Evolutionary conservation across 331 rosid species (phyloP).

Genomic region (Malus hybrid): DNA sequence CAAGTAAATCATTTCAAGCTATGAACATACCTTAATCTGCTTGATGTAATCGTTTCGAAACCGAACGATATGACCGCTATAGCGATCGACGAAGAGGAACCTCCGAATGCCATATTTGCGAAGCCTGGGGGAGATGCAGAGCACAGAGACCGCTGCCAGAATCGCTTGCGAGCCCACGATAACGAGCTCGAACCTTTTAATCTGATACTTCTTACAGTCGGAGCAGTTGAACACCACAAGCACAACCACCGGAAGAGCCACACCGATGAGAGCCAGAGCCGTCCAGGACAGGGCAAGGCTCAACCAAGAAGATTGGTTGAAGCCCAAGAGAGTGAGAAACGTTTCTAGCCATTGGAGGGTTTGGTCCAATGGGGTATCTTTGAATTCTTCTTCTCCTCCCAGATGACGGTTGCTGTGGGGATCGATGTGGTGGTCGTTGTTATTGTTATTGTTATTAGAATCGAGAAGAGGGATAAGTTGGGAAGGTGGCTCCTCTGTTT

Average conservation of each 20-base stretch:
- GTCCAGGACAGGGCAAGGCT: constrained; percentile 38
- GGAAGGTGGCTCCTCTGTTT: constrained; percentile 25
- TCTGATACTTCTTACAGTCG: constrained; percentile 36
- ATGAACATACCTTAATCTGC: constrained; percentile 44
- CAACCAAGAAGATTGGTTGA: constrained; percentile 28
- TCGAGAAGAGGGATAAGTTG: constrained; percentile 25
- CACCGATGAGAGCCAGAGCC: constrained; percentile 34
- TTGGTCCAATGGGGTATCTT: constrained; percentile 31
- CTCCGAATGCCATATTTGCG: constrained; percentile 59
- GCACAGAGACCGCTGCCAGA: constrained; percentile 69
- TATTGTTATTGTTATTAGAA: not conserved
- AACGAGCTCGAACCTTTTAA: constrained; percentile 46
- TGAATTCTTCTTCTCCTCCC: not conserved
- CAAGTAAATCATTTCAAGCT: not conserved
- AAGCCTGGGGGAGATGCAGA: constrained; percentile 53
- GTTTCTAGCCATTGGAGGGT: constrained; percentile 36
- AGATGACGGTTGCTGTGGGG: not conserved
- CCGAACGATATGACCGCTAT: constrained; percentile 31
- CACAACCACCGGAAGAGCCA: constrained; percentile 39
- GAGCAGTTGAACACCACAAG: constrained; percentile 30
- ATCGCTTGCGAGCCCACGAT: constrained; percentile 63
- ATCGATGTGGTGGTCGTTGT: not conserved
- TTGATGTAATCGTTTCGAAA: constrained; percentile 41
- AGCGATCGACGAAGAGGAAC: constrained; percentile 69
- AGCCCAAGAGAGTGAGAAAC: constrained; percentile 45